Base-by-base conservation (phyloP, 2,329 filamentous ascomycete genomes). In the Xylariaceae sp. region DNA sequence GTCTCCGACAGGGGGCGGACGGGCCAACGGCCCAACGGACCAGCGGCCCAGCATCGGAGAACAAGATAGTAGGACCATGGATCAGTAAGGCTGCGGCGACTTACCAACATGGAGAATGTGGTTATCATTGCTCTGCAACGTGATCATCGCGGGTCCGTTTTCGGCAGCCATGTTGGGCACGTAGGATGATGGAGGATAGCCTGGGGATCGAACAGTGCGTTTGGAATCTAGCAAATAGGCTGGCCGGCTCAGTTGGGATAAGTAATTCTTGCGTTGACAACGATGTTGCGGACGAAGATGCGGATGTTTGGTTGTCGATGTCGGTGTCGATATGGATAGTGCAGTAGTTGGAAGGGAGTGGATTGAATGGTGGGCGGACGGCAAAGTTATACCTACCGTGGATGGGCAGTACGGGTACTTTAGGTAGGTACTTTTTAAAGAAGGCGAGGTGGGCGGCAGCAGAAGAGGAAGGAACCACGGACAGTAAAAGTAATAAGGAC, bases 101-200 rank as follows among this genome's bases (percentile, higher is more conserved):
- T 65, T 76, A 80, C 78, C 76, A 56, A 82, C 76, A 65, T 75
- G 73, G 55, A 83, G 77, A 34, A 71, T 67, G 51, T 76, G 74
- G 58, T 69, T 72, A 64, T 84, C 82, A 67, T 82, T 83, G 75
- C 80, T 82, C 66, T 74, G 70, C 35, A 84, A 71, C 69, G 74
- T 78, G 66, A 83, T 72, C 73, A 78, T 80, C 37, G 51, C 15
- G 0, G 58, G 53, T 9, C 42, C 58, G 50, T 60, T 60, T 5
- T 65, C 58, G 15, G 54, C 18, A 59, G 63, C 58, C 62, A 64
- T 66, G 51, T 9, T 62, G 59, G 34, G 44, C 13, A 34, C 50
- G 42, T 23, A 15, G 9, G 10, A 15, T 35, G 13, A 48, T 30
- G 23, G 23, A 30, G 23, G 23, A 5, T 5, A 5, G 5, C 5